A percentile compares a stretch with the other conserved stretches of the same genome.
These are phyloP conservation scores for Aspergillus pseudotamarii DNA, from an alignment of 2,329 filamentous ascomycete genomes.

Conservation along the genomic window DNA sequence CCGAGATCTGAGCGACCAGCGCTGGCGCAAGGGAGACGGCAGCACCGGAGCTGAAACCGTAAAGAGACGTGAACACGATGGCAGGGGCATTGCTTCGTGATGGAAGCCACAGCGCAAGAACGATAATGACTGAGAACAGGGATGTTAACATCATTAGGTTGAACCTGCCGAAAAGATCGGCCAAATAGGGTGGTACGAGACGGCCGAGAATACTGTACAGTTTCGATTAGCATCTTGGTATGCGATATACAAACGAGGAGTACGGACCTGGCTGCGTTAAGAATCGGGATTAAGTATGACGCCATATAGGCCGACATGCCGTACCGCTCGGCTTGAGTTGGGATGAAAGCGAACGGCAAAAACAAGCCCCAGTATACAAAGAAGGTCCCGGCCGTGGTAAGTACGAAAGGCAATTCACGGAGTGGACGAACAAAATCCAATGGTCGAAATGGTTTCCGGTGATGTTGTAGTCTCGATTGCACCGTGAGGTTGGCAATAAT, in stretches of 20 bases:
- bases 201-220: background rate
- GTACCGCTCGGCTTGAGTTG: conserved; percentile 49
- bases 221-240: background rate
- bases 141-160: conserved; percentile 2
- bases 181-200: background rate
- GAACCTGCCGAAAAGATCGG: background rate
- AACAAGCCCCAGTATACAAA: conserved; percentile 64
- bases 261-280: conserved; percentile 47
- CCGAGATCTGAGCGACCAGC: conserved; percentile 70
- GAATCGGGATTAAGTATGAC: conserved; percentile 56
- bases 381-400: conserved; percentile 25
- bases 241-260: background rate
- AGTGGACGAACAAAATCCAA: conserved; percentile 27
- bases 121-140: background rate
- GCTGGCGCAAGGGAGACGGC: conserved; percentile 65
- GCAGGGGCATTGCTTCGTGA: conserved; percentile 58
- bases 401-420: conserved; percentile 24
- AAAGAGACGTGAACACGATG: conserved; percentile 67
- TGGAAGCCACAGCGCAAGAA: conserved; percentile 59
- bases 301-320: conserved; percentile 56
- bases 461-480: background rate
- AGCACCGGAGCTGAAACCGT: conserved; percentile 69
- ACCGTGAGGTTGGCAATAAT: conserved; percentile 49
- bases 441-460: background rate
- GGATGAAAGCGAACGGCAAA: conserved; percentile 57